Conservation (phyloP, 2,329 filamentous ascomycete species). For the Fusarium avenaceum region DNA sequence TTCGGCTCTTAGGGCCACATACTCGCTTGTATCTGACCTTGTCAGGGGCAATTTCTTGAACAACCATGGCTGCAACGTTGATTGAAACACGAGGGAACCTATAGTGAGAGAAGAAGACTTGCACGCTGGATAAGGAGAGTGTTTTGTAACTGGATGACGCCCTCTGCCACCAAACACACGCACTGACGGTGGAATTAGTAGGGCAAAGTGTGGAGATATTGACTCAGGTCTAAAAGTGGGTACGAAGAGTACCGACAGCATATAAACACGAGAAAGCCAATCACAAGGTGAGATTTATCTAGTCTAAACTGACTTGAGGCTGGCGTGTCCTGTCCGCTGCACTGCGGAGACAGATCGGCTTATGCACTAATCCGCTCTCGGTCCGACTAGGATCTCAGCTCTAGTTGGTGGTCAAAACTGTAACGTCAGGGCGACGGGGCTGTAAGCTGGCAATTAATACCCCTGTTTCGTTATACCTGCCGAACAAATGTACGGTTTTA, state of each 20-base stretch:
- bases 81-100: not conserved
- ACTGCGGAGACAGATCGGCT: not conserved
- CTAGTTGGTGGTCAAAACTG: not conserved
- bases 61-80: not conserved
- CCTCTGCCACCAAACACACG: too few species aligned
- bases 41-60: not conserved
- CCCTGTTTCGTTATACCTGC: not conserved
- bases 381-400: not conserved
- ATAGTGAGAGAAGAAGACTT: not conserved
- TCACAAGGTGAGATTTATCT: accelerated
- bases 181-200: too few species aligned
- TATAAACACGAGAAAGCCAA: not conserved
- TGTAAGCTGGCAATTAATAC: not conserved
- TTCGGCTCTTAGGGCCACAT: slow-evolving; percentile 6
- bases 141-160: not conserved
- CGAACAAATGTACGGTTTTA: too few species aligned
- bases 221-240: too few species aligned
- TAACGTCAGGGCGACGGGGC: too few species aligned
- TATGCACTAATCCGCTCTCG: not conserved
- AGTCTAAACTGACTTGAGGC: not conserved
- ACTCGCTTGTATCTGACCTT: not conserved
- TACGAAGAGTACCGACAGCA: not conserved
- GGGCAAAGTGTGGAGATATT: too few species aligned
- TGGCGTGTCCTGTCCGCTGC: not conserved
- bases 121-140: not conserved